Evolutionary conservation across 2,329 filamentous ascomycete species (phyloP).

Genomic region (Clarireedia paspali): DNA sequence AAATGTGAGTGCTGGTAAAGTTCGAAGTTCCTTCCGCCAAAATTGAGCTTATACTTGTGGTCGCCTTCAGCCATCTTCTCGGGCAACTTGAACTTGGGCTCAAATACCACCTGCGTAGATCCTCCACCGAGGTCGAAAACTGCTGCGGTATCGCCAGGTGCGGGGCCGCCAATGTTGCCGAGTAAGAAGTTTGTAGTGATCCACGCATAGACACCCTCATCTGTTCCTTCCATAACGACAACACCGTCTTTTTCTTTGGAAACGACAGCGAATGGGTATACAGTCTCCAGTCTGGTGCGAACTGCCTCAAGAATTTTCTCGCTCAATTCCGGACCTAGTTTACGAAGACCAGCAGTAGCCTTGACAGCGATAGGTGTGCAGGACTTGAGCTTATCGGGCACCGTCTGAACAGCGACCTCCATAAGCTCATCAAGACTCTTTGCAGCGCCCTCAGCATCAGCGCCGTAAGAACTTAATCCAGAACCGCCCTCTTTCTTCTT

Average conservation of each 20-base stretch:
- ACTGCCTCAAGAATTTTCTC: constrained; percentile 81
- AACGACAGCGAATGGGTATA: constrained; percentile 92
- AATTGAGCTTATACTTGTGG: constrained; percentile 89
- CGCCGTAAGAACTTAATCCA: constrained; percentile 76
- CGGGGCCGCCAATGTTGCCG: constrained; percentile 90
- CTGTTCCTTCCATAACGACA: constrained; percentile 93
- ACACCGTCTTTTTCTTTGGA: constrained; percentile 79
- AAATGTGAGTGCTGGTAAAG: constrained; percentile 98
- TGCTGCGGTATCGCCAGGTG: constrained; percentile 83
- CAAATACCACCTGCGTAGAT: constrained; percentile 96
- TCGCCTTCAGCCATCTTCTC: constrained; percentile 80
- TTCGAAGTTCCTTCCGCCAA: constrained; percentile 83
- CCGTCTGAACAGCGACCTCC: constrained; percentile 73
- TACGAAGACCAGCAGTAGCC: constrained; percentile 86
- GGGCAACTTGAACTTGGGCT: constrained; percentile 91
- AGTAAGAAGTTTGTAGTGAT: constrained; percentile 98
- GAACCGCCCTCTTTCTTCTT: constrained; percentile 68
- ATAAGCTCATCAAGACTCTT: constrained; percentile 83
- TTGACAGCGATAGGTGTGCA: constrained; percentile 97
- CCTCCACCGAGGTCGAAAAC: constrained; percentile 95
- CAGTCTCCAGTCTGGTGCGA: constrained; percentile 71
- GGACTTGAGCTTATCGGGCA: constrained; percentile 82
- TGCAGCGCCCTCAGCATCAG: constrained; percentile 80
- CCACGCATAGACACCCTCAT: constrained; percentile 98
- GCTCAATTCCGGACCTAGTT: constrained; percentile 75